Evolutionary conservation across 768 basidiomycete species (phyloP).

Genomic region (Leccinum longicurvipes): DNA sequence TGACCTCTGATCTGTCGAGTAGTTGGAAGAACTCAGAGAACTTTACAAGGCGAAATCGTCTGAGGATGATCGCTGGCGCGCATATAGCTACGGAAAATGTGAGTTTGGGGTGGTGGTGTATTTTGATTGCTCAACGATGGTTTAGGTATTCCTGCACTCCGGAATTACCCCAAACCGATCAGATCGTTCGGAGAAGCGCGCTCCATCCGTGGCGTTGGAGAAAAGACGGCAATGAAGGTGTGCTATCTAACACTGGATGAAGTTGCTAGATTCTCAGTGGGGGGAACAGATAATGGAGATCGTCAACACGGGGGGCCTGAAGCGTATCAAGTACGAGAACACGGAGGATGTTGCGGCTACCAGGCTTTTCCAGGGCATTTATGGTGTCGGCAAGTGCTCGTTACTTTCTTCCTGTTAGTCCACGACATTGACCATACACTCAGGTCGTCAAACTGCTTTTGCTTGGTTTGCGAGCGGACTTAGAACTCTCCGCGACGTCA

Average conservation of each 20-base stretch:
- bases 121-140: constrained; percentile 5
- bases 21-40: constrained; percentile 66
- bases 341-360: constrained; percentile 60
- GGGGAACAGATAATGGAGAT: constrained; percentile 75
- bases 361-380: constrained; percentile 71
- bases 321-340: constrained; percentile 62
- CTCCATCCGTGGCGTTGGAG: constrained; percentile 58
- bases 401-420: not conserved
- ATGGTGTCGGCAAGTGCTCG: constrained; percentile 71
- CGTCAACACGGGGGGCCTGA: constrained; percentile 65
- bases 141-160: constrained; percentile 58
- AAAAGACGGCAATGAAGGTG: constrained; percentile 75
- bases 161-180: constrained; percentile 56
- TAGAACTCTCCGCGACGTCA: constrained; percentile 73
- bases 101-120: constrained; percentile 7
- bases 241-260: constrained; percentile 1
- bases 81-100: constrained; percentile 66
- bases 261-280: not conserved
- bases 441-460: constrained; percentile 64
- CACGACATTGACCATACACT: not conserved
- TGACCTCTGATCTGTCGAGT: not conserved
- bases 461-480: constrained; percentile 77
- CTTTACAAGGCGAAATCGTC: constrained; percentile 61
- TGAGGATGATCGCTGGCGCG: constrained; percentile 67
- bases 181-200: constrained; percentile 56